Base-by-base conservation (phyloP, 257 asterid genomes). In the Osmanthus fragrans region DNA sequence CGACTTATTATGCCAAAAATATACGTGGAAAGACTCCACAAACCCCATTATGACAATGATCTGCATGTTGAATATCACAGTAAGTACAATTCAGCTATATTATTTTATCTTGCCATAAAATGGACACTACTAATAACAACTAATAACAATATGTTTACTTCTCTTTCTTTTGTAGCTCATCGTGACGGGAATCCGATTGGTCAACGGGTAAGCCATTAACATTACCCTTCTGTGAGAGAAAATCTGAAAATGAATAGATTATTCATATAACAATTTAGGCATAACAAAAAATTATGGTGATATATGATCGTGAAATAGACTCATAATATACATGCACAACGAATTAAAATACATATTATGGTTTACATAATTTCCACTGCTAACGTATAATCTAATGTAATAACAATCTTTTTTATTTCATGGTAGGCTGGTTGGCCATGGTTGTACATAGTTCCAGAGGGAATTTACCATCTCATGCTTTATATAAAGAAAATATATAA, bases 361-460 rank as follows among this genome's bases (percentile, higher is more conserved):
- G 4, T 9, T 37, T 66, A 27, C 2, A 30, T 58, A 16, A 36
- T 19, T 45, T 36, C 54, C 8, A 16, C 2, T 42, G n/a, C 19
- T 39, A 12, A 23, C 27, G 1, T 49, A 5, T 15, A 19, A 19
- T 16, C n/a, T 15, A 51, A 51, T 18, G n/a, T 51, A 51, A 7
- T 70, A 7, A 1, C 30, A 12, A 30, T 5, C 12, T n/a, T 13
- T 33, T 23, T 32, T 2, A 4, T 47, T 11, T 16, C 16, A 1
- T 16, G 65, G 25, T 29, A 74, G 72, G 78, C 49, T 45, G 86
- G 77, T 32, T 80, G 78, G 0, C 21, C 11, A 4, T 80, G 84
- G 86, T 13, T 80, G 21, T 70, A 21, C 13, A 68, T 77, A 19
- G 73, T 51, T 70, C 82, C 84, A 63, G 7, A 25, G 0, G 82